These are phyloP conservation scores for Starmerella ratchasimensis DNA, from an alignment of 805 yeast genomes.

Conservation along the genomic window DNA sequence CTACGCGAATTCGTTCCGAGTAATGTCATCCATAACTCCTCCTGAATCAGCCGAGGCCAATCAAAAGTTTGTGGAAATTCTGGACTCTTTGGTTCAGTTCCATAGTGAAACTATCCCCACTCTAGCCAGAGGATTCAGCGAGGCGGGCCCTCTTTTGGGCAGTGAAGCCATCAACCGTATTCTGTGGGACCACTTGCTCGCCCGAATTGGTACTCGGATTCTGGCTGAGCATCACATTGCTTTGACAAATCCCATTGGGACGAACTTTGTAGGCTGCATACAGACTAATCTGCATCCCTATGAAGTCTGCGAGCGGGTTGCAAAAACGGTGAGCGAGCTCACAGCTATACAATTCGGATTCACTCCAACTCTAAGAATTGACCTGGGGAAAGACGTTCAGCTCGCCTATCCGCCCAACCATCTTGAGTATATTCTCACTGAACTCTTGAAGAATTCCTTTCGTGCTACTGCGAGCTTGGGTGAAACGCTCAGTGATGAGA, in stretches of 20 bases:
- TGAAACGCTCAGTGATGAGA: slow-evolving; percentile 36
- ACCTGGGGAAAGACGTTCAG: slow-evolving; percentile 40
- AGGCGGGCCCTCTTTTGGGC: slow-evolving; percentile 35
- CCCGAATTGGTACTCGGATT: slow-evolving; percentile 75
- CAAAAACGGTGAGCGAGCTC: slow-evolving; percentile 68
- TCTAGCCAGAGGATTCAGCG: slow-evolving; percentile 69
- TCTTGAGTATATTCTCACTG: slow-evolving; percentile 76
- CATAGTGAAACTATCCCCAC: slow-evolving; percentile 78
- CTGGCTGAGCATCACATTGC: slow-evolving; percentile 75
- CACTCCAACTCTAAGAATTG: slow-evolving; percentile 45
- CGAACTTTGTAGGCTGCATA: slow-evolving; percentile 47
- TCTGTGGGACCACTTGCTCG: slow-evolving; percentile 62
- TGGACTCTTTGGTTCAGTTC: slow-evolving; percentile 48
- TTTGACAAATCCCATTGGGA: slow-evolving; percentile 36
- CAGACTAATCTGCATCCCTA: slow-evolving; percentile 54
- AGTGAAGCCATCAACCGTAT: slow-evolving; percentile 43
- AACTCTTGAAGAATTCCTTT: slow-evolving; percentile 72
- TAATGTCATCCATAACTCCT: slow-evolving; percentile 32
- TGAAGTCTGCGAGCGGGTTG: slow-evolving; percentile 47
- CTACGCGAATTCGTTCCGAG: slow-evolving; percentile 56
- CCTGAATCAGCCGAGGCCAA: slow-evolving; percentile 43
- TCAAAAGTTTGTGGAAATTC: slow-evolving; percentile 36
- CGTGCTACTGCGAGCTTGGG: slow-evolving; percentile 54
- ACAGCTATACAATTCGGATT: slow-evolving; percentile 74
- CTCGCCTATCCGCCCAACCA: slow-evolving; percentile 82